These are phyloP conservation scores for Cladophialophora immunda DNA, from an alignment of 2,329 filamentous ascomycete species.

Conservation along the genomic window DNA sequence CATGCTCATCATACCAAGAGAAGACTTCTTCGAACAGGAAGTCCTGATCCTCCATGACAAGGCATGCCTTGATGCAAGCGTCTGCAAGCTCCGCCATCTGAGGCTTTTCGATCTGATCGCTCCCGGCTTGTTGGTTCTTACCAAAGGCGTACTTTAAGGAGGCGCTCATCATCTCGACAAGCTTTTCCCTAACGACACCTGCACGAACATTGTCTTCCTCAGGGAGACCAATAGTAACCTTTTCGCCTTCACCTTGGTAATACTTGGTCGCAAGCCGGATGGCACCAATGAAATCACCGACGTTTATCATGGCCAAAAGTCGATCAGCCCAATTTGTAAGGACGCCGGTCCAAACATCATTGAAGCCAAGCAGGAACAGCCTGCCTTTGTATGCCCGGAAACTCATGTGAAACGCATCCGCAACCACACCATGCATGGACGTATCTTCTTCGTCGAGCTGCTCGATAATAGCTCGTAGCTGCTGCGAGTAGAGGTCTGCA, in stretches of 20 bases:
- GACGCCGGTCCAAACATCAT: conserved; percentile 88
- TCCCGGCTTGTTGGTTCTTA: conserved; percentile 61
- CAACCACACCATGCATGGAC: conserved; percentile 93
- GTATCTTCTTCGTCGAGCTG: conserved; percentile 85
- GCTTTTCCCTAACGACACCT: conserved; percentile 82
- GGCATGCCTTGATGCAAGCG: conserved; percentile 83
- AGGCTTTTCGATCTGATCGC: conserved; percentile 62
- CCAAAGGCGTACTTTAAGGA: conserved; percentile 90
- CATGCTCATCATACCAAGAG: conserved; percentile 84
- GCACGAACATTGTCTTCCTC: conserved; percentile 81
- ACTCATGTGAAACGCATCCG: conserved; percentile 98
- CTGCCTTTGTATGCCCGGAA: conserved; percentile 95
- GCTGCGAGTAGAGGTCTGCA: conserved; percentile 85
- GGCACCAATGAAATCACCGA: conserved; percentile 92
- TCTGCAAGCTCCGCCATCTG: conserved; percentile 81
- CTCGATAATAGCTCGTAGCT: conserved; percentile 85
- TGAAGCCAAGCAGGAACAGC: conserved; percentile 91
- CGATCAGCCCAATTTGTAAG: conserved; percentile 98
- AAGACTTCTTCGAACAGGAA: conserved; percentile 93
- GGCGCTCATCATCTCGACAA: conserved; percentile 91
- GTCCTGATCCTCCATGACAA: conserved; percentile 77
- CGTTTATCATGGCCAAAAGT: conserved; percentile 91
- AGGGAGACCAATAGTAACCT: conserved; percentile 90
- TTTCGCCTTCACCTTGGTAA: conserved; percentile 90
- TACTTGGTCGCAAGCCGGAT: conserved; percentile 92